A percentile compares a stretch with the other conserved stretches of the same genome.
Evolutionary conservation across 129 eudicot species (phyloP).

Genomic region (Flaveria linearis): DNA sequence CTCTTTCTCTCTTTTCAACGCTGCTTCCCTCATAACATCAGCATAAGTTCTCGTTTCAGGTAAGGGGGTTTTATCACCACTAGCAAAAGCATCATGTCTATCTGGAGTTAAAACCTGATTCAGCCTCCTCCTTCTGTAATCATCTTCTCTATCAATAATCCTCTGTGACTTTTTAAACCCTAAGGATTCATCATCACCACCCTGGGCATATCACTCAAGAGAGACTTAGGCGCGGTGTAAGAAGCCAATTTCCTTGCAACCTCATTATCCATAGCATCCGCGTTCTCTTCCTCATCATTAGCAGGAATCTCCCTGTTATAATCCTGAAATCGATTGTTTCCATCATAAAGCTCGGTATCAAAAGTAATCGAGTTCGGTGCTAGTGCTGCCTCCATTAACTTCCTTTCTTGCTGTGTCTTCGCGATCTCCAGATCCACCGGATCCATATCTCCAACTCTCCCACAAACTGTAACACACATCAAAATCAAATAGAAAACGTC

Average conservation of each 20-base stretch:
- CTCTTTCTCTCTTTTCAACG: slow-evolving; percentile 78
- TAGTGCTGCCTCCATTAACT: slow-evolving; percentile 76
- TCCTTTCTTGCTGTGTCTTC: slow-evolving; percentile 83
- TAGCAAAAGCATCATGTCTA: slow-evolving; percentile 83
- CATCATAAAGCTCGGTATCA: slow-evolving; percentile 81
- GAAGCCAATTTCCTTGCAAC: slow-evolving; percentile 73
- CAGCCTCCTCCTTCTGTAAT: slow-evolving; percentile 75
- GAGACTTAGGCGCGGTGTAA: slow-evolving; percentile 73
- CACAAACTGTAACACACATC: slow-evolving; percentile 26
- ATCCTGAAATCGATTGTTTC: slow-evolving; percentile 53
- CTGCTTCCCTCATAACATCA: slow-evolving; percentile 92
- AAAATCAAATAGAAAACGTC: slow-evolving; percentile 13
- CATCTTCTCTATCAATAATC: slow-evolving; percentile 85
- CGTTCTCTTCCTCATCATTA: slow-evolving; percentile 74
- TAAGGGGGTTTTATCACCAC: slow-evolving; percentile 89
- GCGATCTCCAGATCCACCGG: slow-evolving; percentile 68
- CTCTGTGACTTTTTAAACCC: slow-evolving; percentile 55
- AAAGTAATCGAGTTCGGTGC: slow-evolving; percentile 61
- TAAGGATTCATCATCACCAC: slow-evolving; percentile 52
- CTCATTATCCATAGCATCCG: slow-evolving; percentile 61
- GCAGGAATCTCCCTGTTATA: slow-evolving; percentile 73
- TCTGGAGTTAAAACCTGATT: slow-evolving; percentile 85
- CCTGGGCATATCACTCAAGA: slow-evolving; percentile 66
- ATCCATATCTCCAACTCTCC: slow-evolving; percentile 35
- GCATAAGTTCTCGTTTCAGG: slow-evolving; percentile 81